phyloP scores from a whole-genome alignment of 2,329 filamentous ascomycete species.

The Neofusicoccum ribis region DNA sequence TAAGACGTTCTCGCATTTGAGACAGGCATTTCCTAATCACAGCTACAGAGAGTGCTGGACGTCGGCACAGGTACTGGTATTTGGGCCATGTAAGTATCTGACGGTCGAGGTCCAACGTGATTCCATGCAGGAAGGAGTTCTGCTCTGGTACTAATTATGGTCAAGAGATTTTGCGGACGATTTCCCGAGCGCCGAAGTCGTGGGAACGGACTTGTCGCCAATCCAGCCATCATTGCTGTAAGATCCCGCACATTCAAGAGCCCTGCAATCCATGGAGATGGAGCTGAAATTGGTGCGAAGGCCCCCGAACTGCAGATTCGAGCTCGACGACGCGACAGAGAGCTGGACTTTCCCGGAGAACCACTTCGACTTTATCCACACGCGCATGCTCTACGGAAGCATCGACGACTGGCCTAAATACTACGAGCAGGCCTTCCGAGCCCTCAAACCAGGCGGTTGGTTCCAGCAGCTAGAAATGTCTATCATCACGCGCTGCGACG shows the following conservation, averaged over 20 bases:
- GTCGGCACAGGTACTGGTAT: constrained; percentile 41
- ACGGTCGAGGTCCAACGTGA: constrained; percentile 18
- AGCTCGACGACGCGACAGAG: constrained; percentile 51
- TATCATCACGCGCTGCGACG: constrained; percentile 28
- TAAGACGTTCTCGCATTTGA: background rate
- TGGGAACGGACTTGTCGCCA: constrained; percentile 52
- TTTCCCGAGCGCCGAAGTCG: constrained; percentile 35
- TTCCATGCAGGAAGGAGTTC: background rate
- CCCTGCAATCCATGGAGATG: constrained; percentile 28
- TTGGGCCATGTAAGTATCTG: constrained; percentile 38
- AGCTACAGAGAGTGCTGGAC: constrained; percentile 38
- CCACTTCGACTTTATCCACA: constrained; percentile 29
- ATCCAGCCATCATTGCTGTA: constrained; percentile 35
- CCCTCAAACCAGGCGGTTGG: constrained; percentile 28
- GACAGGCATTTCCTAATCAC: background rate
- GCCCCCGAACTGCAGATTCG: constrained; percentile 49
- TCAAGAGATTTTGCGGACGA: constrained; percentile 35
- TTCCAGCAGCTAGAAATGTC: constrained; percentile 31
- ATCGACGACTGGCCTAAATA: constrained; percentile 28
- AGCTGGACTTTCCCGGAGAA: constrained; percentile 31
- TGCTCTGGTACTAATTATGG: constrained; percentile 6
- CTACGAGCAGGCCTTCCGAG: constrained; percentile 25
- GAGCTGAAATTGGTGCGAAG: constrained; percentile 53
- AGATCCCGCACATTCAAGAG: background rate
- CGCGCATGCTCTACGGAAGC: constrained; percentile 25